Evolutionary conservation across 441 rosid species (phyloP).

Genomic region (Macaranga tanarius): DNA sequence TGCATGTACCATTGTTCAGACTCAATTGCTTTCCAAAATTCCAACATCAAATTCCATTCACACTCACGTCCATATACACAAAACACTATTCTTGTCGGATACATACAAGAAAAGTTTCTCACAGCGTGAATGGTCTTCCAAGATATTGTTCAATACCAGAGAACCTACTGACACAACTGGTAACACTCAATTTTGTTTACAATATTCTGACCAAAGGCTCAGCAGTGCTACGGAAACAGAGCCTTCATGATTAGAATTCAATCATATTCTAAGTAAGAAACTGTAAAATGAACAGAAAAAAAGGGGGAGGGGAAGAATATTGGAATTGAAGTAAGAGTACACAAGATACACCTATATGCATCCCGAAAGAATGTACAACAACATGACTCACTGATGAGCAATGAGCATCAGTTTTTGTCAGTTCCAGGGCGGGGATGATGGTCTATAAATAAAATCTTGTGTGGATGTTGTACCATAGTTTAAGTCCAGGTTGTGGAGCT

Average conservation of each 20-base stretch:
- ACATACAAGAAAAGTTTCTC: constrained; percentile 5
- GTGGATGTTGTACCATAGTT: constrained; percentile 68
- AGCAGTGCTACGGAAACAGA: neutral
- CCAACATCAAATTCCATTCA: constrained; percentile 1
- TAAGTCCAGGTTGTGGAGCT: constrained; percentile 86
- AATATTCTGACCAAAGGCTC: constrained; percentile 21
- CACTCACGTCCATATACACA: constrained; percentile 10
- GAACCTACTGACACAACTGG: constrained; percentile 25
- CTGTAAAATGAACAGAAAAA: neutral
- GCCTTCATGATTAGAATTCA: constrained; percentile 26
- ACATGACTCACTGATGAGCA: neutral
- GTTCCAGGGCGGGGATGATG: constrained; percentile 93
- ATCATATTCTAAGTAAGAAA: constrained; percentile 19
- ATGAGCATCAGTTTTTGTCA: constrained; percentile 24
- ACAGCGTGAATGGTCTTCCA: constrained; percentile 15
- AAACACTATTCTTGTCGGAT: neutral
- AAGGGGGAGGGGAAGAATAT: neutral
- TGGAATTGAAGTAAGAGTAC: too few relatives aligned
- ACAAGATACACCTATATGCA: constrained; percentile 42
- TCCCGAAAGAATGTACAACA: constrained; percentile 52
- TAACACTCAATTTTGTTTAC: constrained; percentile 20
- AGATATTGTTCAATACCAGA: constrained; percentile 12
- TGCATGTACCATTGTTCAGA: too few relatives aligned
- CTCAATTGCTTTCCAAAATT: constrained; percentile 1
- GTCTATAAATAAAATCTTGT: constrained; percentile 73